phyloP scores from a whole-genome alignment of 495 filamentous ascomycete genomes.

The Chaetomium fimeti region DNA sequence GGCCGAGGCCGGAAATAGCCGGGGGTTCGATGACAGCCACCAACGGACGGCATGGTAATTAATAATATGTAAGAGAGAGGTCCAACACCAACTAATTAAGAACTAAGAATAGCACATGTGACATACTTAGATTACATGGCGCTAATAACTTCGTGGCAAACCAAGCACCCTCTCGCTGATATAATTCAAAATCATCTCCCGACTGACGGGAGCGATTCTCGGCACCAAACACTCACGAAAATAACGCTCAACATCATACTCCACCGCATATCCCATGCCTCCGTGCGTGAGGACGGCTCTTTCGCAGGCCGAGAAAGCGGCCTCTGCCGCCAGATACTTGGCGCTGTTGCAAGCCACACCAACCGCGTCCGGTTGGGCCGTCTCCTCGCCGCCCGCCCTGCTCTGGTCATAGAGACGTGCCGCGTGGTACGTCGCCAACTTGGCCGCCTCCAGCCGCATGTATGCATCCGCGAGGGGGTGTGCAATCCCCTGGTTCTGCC shows the following conservation, averaged over 20 bases:
- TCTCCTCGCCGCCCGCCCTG: neutral
- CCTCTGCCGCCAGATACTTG: neutral
- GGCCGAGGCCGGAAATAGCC: too few species aligned
- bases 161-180: conserved; percentile 60
- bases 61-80: too few species aligned
- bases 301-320: neutral
- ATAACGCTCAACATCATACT: neutral
- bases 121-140: too few species aligned
- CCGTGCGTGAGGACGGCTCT: neutral
- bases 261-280: neutral
- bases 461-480: too few species aligned
- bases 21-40: too few species aligned
- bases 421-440: neutral
- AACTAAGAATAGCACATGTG: too few species aligned
- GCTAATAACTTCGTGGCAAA: conserved; percentile 56
- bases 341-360: too few species aligned
- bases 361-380: too few species aligned
- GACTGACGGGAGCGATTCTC: neutral
- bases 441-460: neutral
- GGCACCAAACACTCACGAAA: too few species aligned
- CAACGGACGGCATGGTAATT: too few species aligned
- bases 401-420: neutral
- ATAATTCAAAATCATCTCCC: neutral
- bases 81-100: too few species aligned
- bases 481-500: too few species aligned